Evolutionary conservation across 2,329 filamentous ascomycete species (phyloP), one percentile per base, ranked within the genome.

Genomic region (Chalara sp.): DNA sequence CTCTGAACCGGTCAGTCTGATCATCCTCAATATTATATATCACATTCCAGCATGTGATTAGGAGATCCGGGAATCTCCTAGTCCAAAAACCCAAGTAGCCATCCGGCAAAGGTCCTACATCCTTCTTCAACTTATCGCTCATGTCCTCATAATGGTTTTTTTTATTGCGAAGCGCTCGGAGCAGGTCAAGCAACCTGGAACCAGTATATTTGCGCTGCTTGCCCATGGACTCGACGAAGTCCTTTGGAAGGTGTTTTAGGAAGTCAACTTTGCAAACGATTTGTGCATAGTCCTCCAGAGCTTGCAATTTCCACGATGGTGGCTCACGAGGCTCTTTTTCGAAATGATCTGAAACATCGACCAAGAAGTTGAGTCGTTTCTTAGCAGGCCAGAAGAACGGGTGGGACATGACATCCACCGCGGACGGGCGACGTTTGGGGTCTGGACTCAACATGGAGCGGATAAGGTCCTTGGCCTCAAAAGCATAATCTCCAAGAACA

Each of bases 131-230:
- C 46, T 81, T 72, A 11, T 91, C 87, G 6, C 87, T 79, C 88
- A 99, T 92, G 67, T 99, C 93, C 63, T 96, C 91, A 66, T 96
- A 99, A 65, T 99, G 93, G 57, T 97, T 96, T 62, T 87, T 88
- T 79, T 99, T 99, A 70, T 99, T 99, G 29, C 93, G 78, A 50
- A 99, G 73, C 1, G 92, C 93, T 1, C 93, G 80, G 21, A 99
- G 72, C 28, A 99, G 75, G 68, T 99, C 93, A 49, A 99, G 71
- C 65, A 99, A 79, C 44, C 83, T 80, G 1, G 81, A 79, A 0
- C 91, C 91, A 0, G 87, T 93, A 69, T 99, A 99, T 69, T 96
- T 96, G 63, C 92, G 81, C 70, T 97, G 92, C 70, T 95, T 96
- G 52, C 90, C 91, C 6, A 97, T 76, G 2, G 86, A 92, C 39